Base-by-base conservation (phyloP, 495 filamentous ascomycete genomes). In the Neurospora discreta region DNA sequence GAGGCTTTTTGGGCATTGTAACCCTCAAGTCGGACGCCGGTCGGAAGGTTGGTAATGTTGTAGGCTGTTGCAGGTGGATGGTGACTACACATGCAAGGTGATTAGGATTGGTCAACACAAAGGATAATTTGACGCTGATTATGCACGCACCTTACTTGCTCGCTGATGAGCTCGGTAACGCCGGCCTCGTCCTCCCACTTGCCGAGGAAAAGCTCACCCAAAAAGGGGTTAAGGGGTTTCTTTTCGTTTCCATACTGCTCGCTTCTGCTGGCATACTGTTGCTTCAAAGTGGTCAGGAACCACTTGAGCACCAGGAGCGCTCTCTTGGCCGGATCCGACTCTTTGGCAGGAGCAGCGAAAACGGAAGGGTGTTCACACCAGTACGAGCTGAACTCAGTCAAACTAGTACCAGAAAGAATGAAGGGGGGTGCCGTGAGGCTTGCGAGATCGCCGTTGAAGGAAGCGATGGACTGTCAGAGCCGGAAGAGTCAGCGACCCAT, bases 1-100 rank as follows among this genome's bases (percentile, higher is more conserved):
- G 91, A 93, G 8, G 94, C 95, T 80, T 97, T 98, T 77, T 98
- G 96, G n/a, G 92, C 96, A 75, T 98, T 97, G 83, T 98, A 97
- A 71, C 96, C 95, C 86, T 97, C 89, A 4, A 99, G 86, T 82
- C 91, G 89, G 39, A 99, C 87, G 41, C 93, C 92, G 72, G 94
- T 88, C 73, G 94, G 88, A 26, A 90, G 81, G 80, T 99, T 98
- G 80, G 87, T 90, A 75, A 98, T 96, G 71, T 90, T 90, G 80
- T 97, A 98, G 5, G 95, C 96, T 10, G 96, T 99, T 39, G 93
- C 94, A 13, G 96, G 95, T n/a, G 96, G 95, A 77, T 99, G 95
- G 76, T 98, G 95, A 83, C 93, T 97, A 33, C 26, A 65, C 15
- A 26, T 33, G 52, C 26, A 65, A 13, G 18, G 30, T 65, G 13